Percentiles rank a stretch among this genome's conserved stretches.
Evolutionary conservation across 2,329 filamentous ascomycete genomes (phyloP).

Genomic region (Cladosporium austrohemisphaericum): DNA sequence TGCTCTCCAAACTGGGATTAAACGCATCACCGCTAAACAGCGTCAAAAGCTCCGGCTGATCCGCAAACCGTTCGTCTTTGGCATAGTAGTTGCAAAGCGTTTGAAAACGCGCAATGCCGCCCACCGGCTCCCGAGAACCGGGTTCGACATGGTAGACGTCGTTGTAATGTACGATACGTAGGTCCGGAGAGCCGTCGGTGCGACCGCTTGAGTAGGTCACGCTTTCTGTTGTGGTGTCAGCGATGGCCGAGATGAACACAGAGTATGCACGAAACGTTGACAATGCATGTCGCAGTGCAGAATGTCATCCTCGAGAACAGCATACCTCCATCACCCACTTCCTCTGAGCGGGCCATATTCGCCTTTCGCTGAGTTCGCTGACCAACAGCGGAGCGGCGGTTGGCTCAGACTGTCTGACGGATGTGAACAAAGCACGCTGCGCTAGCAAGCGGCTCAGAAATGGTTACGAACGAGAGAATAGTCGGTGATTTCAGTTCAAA

Average conservation of each 20-base stretch:
- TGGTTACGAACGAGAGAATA: too few relatives aligned
- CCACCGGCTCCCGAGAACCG: conserved; percentile 73
- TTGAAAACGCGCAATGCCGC: conserved; percentile 77
- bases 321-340: conserved; percentile 11
- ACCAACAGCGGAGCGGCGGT: neutral
- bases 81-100: conserved; percentile 70
- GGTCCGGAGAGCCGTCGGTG: conserved; percentile 53
- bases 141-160: conserved; percentile 88
- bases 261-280: too few relatives aligned
- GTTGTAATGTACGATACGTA: conserved; percentile 86
- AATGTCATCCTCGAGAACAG: too few relatives aligned
- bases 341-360: conserved; percentile 9
- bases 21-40: conserved; percentile 92
- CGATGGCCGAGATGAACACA: too few relatives aligned
- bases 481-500: too few relatives aligned
- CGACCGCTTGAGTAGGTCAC: conserved; percentile 22
- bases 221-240: conserved; percentile 22
- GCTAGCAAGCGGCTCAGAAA: too few relatives aligned
- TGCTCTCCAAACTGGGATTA: conserved; percentile 84
- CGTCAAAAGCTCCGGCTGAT: conserved; percentile 65
- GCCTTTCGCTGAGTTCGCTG: neutral
- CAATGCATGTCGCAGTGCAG: too few relatives aligned
- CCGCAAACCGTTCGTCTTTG: conserved; percentile 55
- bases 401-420: too few relatives aligned
- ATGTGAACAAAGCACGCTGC: too few relatives aligned